Conservation (phyloP, 768 basidiomycete genomes). For the Flagelloscypha sp. region DNA sequence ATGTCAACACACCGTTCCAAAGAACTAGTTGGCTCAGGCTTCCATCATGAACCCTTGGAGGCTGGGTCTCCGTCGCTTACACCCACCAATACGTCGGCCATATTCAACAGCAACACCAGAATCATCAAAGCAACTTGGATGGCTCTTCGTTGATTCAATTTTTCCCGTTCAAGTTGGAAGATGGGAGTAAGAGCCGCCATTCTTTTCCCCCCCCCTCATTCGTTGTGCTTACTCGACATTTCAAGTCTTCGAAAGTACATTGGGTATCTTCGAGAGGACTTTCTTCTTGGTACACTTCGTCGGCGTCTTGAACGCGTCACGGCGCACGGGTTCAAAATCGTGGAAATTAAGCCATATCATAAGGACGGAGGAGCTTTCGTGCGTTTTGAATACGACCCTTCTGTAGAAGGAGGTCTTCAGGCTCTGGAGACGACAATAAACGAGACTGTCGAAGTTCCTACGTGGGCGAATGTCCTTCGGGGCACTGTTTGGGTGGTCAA, state of each 20-base stretch:
- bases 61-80: no score
- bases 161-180: constrained; percentile 64
- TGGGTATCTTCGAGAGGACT: constrained; percentile 51
- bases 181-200: constrained; percentile 54
- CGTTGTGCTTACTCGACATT: constrained; percentile 5
- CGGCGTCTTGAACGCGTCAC: constrained; percentile 43
- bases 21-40: no score
- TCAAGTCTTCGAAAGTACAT: constrained; percentile 56
- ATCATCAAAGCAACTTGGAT: no score
- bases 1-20: no score
- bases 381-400: constrained; percentile 49
- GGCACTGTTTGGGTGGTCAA: constrained; percentile 65
- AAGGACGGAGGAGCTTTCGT: constrained; percentile 90
- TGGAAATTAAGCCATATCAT: constrained; percentile 51
- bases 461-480: constrained; percentile 47
- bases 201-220: constrained; percentile 6
- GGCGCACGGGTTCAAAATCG: constrained; percentile 49
- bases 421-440: no score
- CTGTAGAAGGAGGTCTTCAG: constrained; percentile 42
- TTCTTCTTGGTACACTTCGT: constrained; percentile 41
- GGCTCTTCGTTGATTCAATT: constrained; percentile 70
- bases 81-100: no score
- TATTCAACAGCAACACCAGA: no score
- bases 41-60: no score
- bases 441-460: constrained; percentile 45